Conservation (phyloP, 176 grass and related monocot species). For the Avena insularis region DNA sequence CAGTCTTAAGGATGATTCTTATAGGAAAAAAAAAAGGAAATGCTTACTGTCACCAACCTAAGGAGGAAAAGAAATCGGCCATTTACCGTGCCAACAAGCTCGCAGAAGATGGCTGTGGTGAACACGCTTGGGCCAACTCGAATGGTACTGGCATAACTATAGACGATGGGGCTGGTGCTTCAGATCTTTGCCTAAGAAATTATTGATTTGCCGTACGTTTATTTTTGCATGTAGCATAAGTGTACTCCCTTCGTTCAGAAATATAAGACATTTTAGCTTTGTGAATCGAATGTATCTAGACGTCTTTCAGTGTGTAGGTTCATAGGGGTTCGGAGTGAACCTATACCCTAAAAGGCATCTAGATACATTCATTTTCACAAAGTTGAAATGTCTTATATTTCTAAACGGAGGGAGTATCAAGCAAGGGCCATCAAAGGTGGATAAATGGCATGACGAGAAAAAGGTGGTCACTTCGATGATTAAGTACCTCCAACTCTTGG, state of each 20-base stretch:
- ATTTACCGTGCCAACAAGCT: not conserved
- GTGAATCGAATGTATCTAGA: too few relatives aligned
- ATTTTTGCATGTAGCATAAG: not conserved
- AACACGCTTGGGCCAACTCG: not conserved
- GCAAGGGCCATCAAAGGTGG: not conserved
- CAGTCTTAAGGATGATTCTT: not conserved
- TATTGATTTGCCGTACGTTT: not conserved
- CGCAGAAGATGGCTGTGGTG: not conserved
- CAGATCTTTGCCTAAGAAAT: not conserved
- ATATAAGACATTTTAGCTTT: too few relatives aligned
- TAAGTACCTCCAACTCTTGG: conserved; percentile 13
- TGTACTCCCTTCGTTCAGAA: not conserved
- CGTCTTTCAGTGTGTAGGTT: too few relatives aligned
- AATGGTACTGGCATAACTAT: conserved; percentile 1
- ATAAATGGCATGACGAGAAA: not conserved
- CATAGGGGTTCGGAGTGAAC: too few relatives aligned
- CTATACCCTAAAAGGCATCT: too few relatives aligned
- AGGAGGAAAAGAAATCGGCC: not conserved
- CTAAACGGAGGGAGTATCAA: not conserved
- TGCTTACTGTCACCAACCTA: not conserved
- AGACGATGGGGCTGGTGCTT: not conserved
- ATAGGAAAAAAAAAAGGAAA: not conserved
- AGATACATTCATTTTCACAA: too few relatives aligned
- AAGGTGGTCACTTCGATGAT: not conserved
- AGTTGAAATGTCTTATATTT: too few relatives aligned